Evolutionary conservation across 495 filamentous ascomycete genomes (phyloP), one percentile per base, ranked within the genome.

Genomic region (Neurospora sp.): DNA sequence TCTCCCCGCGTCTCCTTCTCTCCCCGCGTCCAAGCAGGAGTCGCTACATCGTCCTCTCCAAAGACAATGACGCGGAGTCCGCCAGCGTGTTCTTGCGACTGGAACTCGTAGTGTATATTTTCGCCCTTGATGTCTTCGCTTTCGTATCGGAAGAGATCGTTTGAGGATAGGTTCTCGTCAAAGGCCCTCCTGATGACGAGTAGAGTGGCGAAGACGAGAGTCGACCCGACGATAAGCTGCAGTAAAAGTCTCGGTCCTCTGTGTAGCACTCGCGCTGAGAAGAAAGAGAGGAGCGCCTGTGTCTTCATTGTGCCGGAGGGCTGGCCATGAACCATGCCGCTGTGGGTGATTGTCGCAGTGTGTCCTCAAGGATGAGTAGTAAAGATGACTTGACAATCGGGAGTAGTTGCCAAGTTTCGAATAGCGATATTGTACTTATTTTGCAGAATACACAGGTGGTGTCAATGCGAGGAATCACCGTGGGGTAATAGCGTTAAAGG

Each of bases 61-160:
- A 80, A 81, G 16, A 80, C 80, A 7, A 81, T 75, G 39, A 81
- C 72, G 69, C 80, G 78, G 70, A 80, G 69, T 4, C 76, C 74
- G 11, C 73, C 74, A 6, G 38, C 11, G 27, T 65, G 5, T 65
- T 35, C 27, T 35, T 31, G 53, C 27, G 53, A 65, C 27, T 31
- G 53, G 14, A 65, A 35, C 53, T 65, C 53, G 27, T 65, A 65
- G 27, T 65, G 53, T 35, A 35, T 12, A 0, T 65, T 65, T 31
- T 65, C 53, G 27, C 35, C 53, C 27, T 65, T 65, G 27, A 35
- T 18, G 27, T 65, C 14, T 37, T 31, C 7, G 27, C 53, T 65
- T 65, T 65, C 14, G 53, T 9, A 65, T 35, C 14, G 22, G 14
- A 65, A 65, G 6, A 37, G 53, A 37, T 65, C 27, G 53, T 27